These are phyloP conservation scores for Pythium aquatile DNA, from an alignment of 352 stramenopile species.

Conservation along the genomic window DNA sequence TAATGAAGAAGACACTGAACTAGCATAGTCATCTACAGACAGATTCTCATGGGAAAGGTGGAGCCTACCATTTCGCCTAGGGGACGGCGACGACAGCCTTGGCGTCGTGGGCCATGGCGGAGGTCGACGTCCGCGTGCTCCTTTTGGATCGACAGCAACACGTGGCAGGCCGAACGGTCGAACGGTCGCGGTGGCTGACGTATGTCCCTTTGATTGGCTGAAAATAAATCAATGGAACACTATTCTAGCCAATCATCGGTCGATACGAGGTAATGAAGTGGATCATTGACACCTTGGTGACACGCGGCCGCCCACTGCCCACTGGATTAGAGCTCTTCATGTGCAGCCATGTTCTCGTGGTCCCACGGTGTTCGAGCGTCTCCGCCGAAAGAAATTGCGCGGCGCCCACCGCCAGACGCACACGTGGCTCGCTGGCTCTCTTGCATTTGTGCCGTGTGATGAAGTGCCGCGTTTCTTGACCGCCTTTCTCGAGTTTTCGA, in stretches of 20 bases:
- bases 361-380: slow-evolving; percentile 1
- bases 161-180: slow-evolving; percentile 15
- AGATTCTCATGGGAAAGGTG: no score
- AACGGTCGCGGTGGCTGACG: slow-evolving; percentile 16
- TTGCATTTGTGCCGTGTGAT: no score
- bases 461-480: no score
- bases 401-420: background rate
- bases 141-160: slow-evolving; percentile 2
- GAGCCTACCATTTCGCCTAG: no score
- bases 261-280: slow-evolving; percentile 16
- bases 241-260: slow-evolving; percentile 10
- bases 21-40: background rate
- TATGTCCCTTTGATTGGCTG: slow-evolving; percentile 22
- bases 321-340: background rate
- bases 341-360: slow-evolving; percentile 17
- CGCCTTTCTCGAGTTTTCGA: background rate
- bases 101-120: background rate
- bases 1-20: background rate
- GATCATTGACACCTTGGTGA: slow-evolving; percentile 10
- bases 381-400: slow-evolving; percentile 6
- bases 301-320: slow-evolving; percentile 5
- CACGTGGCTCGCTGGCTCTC: background rate
- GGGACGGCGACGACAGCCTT: no score
- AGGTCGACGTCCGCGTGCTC: background rate
- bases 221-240: background rate